Evolutionary conservation across 2,329 filamentous ascomycete species (phyloP), one percentile per base, ranked within the genome.

Genomic region (Nannizziopsis arthrosporioides): DNA sequence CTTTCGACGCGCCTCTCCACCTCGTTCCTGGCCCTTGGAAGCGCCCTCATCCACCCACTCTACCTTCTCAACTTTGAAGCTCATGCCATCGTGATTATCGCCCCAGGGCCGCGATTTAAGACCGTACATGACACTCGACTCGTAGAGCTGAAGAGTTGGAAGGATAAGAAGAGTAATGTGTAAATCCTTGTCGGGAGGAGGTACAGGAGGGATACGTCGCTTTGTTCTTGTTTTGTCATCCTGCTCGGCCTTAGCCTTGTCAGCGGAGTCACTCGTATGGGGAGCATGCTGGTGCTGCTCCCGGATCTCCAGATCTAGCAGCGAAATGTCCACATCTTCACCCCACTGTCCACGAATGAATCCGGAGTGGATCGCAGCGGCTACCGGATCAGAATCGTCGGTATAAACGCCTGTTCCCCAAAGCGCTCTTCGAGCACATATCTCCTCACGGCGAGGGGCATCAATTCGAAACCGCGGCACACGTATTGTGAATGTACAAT

Each of bases 371-470:
- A 98, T 90, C 51, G 89, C 90, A 1, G 90, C 89, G 0, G 88
- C 90, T 18, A 98, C 76, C 0, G 92, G 80, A 61, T 98, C 92
- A 0, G 88, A 94, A 65, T 98, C 92, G 57, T 98, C 92, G 0
- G 88, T 94, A 62, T 96, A 96, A 5, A 98, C 77, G 34, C 93
- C 89, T 0, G 87, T 92, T 1, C 92, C 92, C 89, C 90, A 98
- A 0, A 98, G 65, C 6, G 85, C 85, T 15, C 84, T 77, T 31
- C 86, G 78, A 6, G 79, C 70, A 9, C 88, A 93, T 44, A 96
- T 89, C 55, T 93, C 85, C 61, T 92, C 85, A 27, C 90, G 77
- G 18, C 84, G 78, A 6, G 73, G 68, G 0, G 78, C 65, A 7
- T 77, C 78, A 6, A 98, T 71, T 58, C 92, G 87, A 42, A 84